A percentile compares a stretch with the other conserved stretches of the same genome.
phyloP scores from a whole-genome alignment of 257 asterid species.

The Misopates orontium region DNA sequence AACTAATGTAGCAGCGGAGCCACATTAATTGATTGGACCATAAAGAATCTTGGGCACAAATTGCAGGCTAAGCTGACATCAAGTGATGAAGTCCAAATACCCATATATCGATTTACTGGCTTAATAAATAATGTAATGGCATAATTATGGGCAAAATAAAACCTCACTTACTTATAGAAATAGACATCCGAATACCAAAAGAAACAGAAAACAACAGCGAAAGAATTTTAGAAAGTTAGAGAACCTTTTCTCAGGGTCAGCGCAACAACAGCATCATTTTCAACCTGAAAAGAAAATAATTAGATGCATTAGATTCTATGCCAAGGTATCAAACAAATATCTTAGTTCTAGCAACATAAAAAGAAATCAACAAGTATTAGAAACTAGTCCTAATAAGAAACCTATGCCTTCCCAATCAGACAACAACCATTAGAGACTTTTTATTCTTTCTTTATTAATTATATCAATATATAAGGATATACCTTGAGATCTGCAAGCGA shows the following conservation, averaged over 20 bases:
- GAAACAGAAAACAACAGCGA: neutral
- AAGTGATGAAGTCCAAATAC: too few relatives aligned
- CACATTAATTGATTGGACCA: too few relatives aligned
- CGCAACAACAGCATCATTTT: too few relatives aligned
- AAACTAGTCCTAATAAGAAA: too few relatives aligned
- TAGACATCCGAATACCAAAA: neutral
- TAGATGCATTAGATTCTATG: slow-evolving; percentile 19
- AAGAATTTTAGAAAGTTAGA: slow-evolving; percentile 17
- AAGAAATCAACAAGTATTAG: neutral
- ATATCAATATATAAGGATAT: neutral
- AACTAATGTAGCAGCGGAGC: too few relatives aligned
- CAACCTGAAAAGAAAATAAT: slow-evolving; percentile 52
- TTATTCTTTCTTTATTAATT: neutral
- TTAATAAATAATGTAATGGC: too few relatives aligned
- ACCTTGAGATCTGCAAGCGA: slow-evolving; percentile 95
- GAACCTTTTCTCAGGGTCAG: too few relatives aligned
- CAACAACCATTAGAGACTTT: neutral
- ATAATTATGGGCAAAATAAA: too few relatives aligned
- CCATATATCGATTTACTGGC: too few relatives aligned
- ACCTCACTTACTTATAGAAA: neutral
- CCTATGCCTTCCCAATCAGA: too few relatives aligned
- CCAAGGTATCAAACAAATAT: slow-evolving; percentile 11
- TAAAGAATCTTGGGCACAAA: too few relatives aligned
- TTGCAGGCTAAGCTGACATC: too few relatives aligned
- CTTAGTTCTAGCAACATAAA: neutral